These are phyloP conservation scores for Kwoniella shandongensis DNA, from an alignment of 768 basidiomycete species.

Conservation along the genomic window DNA sequence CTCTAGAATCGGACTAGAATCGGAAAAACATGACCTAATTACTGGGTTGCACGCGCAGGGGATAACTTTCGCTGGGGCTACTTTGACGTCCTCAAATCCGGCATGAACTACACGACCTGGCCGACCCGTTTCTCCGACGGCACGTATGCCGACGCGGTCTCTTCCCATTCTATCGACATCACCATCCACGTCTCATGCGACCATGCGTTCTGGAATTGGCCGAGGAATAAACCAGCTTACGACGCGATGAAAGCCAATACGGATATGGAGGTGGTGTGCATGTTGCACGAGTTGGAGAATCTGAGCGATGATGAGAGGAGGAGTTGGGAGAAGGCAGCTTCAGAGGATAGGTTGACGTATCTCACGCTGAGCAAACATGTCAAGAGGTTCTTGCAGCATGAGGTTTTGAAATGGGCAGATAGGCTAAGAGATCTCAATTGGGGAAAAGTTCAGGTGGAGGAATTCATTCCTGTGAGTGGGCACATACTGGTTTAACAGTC, in stretches of 20 bases:
- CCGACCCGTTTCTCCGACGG: constrained; percentile 11
- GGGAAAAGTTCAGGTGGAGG: constrained; percentile 20
- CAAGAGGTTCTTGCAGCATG: constrained; percentile 10
- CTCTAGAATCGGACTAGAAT: neutral
- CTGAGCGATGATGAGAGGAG: constrained; percentile 9
- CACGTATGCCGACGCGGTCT: constrained; percentile 5
- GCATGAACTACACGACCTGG: constrained; percentile 3
- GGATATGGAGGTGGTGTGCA: constrained; percentile 15
- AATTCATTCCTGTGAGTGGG: constrained; percentile 18
- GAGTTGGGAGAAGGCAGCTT: constrained; percentile 9
- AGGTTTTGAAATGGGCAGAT: constrained; percentile 13
- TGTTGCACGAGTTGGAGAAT: constrained; percentile 18
- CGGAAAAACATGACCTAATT: no score
- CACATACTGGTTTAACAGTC: no score
- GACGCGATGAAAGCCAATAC: constrained; percentile 14
- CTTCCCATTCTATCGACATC: constrained; percentile 8
- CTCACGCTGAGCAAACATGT: constrained; percentile 14
- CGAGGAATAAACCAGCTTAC: constrained; percentile 7
- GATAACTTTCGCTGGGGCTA: constrained; percentile 20
- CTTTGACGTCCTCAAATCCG: neutral
- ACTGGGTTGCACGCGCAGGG: neutral
- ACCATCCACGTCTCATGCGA: constrained; percentile 23
- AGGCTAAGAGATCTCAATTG: constrained; percentile 6
- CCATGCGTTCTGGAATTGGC: constrained; percentile 16
- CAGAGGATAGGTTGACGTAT: constrained; percentile 6